Percentiles rank a stretch among this genome's conserved stretches.
phyloP scores from a whole-genome alignment of 306 rosid genomes.

The Hippophae tibetana region DNA sequence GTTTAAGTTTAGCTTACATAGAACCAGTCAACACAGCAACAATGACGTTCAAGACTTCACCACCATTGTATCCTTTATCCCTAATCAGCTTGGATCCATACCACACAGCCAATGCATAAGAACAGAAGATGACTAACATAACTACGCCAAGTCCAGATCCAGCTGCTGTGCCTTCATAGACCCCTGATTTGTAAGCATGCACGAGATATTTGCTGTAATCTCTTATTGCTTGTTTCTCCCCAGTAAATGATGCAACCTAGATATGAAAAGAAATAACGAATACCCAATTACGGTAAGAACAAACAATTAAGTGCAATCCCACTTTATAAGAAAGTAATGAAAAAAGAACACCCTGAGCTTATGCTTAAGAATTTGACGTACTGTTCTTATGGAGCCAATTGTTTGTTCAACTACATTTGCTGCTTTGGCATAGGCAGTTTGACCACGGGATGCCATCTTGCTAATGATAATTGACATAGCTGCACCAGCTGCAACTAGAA shows the following conservation, averaged over 20 bases:
- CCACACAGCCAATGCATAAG: constrained; percentile 17
- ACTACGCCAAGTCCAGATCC: constrained; percentile 13
- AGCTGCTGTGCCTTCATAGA: constrained; percentile 13
- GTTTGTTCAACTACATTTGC: constrained; percentile 28
- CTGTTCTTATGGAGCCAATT: constrained; percentile 25
- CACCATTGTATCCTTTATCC: constrained; percentile 16
- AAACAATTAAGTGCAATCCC: background rate
- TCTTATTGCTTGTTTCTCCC: constrained; percentile 22
- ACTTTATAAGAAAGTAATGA: background rate
- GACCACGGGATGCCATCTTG: constrained; percentile 16
- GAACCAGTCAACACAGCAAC: constrained; percentile 18
- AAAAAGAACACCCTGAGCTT: background rate
- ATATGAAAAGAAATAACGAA: background rate
- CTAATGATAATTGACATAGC: background rate
- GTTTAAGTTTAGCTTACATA: constrained; percentile 5
- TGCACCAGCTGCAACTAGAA: constrained; percentile 9
- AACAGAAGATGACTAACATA: background rate
- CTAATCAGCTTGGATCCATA: constrained; percentile 18
- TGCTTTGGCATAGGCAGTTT: constrained; percentile 17
- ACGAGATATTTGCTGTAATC: constrained; percentile 3
- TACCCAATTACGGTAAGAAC: background rate
- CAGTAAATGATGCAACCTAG: constrained; percentile 26
- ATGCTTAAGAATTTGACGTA: constrained; percentile 1
- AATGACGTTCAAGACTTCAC: constrained; percentile 20
- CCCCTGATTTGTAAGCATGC: constrained; percentile 17